Base-by-base conservation (phyloP, 805 yeast genomes). In the Zygosaccharomyces lentus region DNA sequence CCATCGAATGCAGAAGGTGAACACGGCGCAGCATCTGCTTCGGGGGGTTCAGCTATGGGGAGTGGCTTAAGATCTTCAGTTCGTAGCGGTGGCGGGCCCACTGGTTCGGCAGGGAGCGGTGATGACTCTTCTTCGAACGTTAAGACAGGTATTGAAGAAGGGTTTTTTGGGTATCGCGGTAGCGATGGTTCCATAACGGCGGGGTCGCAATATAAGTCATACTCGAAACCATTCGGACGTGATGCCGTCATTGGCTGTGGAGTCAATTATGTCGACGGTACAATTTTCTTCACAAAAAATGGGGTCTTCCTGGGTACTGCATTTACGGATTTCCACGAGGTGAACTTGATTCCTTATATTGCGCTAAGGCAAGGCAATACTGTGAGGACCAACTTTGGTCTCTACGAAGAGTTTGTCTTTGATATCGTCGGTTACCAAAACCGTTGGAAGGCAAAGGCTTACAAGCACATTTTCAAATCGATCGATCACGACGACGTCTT, bases 171-270 rank as follows among this genome's bases (percentile, higher is more conserved):
- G 9, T 62, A 58, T 32, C 58, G 58, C 35, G 66, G 67, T 3
- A 48, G 47, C 35, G 65, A 62, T 46, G 68, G 68, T 7, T 51
- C 56, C 8, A 55, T 60, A 16, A 53, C 58, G 7, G 55, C 57
- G 12, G 59, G 57, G 2, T 46, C 55, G 6, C 57, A 56, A 23
- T 49, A 45, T 15, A 49, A 51, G 37, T 40, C 53, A 7, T 59
- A 54, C 36, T 49, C 60, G 7, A 54, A 51, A 24, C 57, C 62
- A 25, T 82, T 76, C 61, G 77, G 81, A 0, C 59, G 67, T 29
- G 75, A 75, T 17, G 96, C 88, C 63, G 70, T 77, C 2, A 74
- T 90, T 51, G 97, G 97, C 0, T 84, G 90, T 64, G 96, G 96
- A 4, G 74, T 88, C 19, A 84, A 89, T 67, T 84, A 78, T 55